Base-by-base conservation (phyloP, 805 yeast species). In the Maudiozyma barnettii region DNA sequence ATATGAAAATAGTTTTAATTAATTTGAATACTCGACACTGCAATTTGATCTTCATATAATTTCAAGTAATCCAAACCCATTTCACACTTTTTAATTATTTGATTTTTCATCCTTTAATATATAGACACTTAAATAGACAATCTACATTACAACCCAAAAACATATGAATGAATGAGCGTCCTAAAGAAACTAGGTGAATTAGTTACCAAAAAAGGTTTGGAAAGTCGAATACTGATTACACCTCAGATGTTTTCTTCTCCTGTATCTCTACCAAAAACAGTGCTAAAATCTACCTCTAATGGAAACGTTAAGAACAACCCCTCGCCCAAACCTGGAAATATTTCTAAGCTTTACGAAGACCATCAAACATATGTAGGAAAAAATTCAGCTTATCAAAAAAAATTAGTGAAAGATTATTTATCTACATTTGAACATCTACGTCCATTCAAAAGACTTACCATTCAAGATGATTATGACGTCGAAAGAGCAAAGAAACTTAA, bases 301-400 rank as follows among this genome's bases (percentile, higher is more conserved):
- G 37, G 10, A 10, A 16, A 23, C 8, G 5, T 23, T 23, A 5
- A 5, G 8, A 5, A 23, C 8, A 23, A 23, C 26, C 26, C 26
- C 8, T 23, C 26, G 8, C 5, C 26, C 5, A 23, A 23, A 23
- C 5, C 16, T 6, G 5, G 10, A 36, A 18, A 36, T 36, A n/a
- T 18, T 36, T 14, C 16, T 2, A 36, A 36, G 18, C 39, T 31
- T 13, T 38, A 36, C 16, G 30, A 49, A 44, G 48, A 55, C 1
- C 49, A 58, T 41, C 40, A 51, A 12, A 36, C 44, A 14, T 40
- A 51, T 8, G 58, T 66, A 2, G 69, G 69, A 3, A 56, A 51
- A 22, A 66, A 63, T 4, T 66, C 70, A 2, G 45, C 48, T 14
- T 62, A 55, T 44, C 63, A 66, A 33, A 55, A 60, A 38, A 57